These are phyloP conservation scores for Saksenaea oblongispora DNA, from an alignment of 371 early-diverging fungal species.

Conservation along the genomic window DNA sequence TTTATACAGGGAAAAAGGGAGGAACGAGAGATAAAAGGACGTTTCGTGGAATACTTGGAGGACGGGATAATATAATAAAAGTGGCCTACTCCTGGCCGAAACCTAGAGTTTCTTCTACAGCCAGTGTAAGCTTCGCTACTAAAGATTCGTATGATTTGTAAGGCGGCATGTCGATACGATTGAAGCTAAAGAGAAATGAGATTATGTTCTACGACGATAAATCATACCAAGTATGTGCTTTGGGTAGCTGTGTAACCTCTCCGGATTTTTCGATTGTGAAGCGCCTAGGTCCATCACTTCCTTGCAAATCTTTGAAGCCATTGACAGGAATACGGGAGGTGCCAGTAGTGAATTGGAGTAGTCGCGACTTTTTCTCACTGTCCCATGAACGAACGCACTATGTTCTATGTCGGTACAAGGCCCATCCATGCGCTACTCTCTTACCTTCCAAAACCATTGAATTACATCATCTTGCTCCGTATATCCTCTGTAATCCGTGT, in stretches of 20 bases:
- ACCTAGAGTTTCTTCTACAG: conserved; percentile 92
- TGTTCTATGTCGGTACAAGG: not conserved
- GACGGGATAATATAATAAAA: not conserved
- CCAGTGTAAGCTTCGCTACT: conserved; percentile 82
- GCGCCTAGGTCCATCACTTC: conserved; percentile 93
- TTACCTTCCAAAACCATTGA: conserved; percentile 97
- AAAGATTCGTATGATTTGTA: conserved; percentile 76
- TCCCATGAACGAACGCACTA: conserved; percentile 85
- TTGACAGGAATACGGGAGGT: conserved; percentile 98
- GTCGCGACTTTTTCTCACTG: conserved; percentile 90
- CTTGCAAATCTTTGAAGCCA: conserved; percentile 98
- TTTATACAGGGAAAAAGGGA: not conserved
- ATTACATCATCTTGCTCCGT: conserved; percentile 93
- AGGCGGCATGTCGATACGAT: conserved; percentile 93
- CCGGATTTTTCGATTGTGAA: conserved; percentile 97
- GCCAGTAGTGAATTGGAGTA: conserved; percentile 98
- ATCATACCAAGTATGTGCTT: conserved; percentile 90
- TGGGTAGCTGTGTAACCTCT: conserved; percentile 82
- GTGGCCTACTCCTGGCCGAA: conserved; percentile 75
- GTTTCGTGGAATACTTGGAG: not conserved
- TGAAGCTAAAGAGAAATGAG: conserved; percentile 67
- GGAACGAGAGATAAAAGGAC: not conserved
- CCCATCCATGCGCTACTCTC: not conserved
- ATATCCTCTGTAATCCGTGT: conserved; percentile 97
- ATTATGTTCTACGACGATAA: not conserved